Base-by-base conservation (phyloP, 2,329 filamentous ascomycete species). In the Sclerotinia minor region DNA sequence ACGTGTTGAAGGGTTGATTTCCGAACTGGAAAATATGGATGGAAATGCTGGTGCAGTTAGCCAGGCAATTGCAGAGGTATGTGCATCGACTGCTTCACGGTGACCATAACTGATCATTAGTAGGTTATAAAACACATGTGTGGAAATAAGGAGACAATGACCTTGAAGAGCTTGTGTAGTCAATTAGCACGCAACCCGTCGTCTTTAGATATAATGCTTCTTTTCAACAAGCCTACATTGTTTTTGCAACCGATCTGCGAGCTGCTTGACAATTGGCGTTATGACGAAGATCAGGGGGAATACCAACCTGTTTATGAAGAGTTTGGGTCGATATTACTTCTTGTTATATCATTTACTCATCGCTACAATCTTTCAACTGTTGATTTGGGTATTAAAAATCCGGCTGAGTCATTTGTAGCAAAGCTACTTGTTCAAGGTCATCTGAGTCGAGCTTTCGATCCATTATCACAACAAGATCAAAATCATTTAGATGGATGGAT, bases 21-120 rank as follows among this genome's bases (percentile, higher is more conserved):
- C 88, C 50, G 92, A 96, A 74, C 82, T 99, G 32, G 92, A 97
- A 67, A 90, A 89, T 63, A 93, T 95, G 84, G 92, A 96, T 74
- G 94, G 94, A 1, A 97, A 97, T 77, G 92, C 92, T 2, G 92
- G 92, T 2, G 92, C 92, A 2, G 92, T 96, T 24, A 91, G 90
- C 63, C 88, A 89, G 69, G 94, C 93, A 3, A 82, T 94, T 55
- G 86, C 88, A 50, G 90, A 92, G 81, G 89, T 89, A 77, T 50
- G 68, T 73, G 82, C 24, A 35, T 35, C 38, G 9, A 6, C 35
- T 52, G 8, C 5, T 29, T 26, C 17, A 29, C 21, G 19, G n/a
- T 55, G 52, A 49, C 3, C 17, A 61, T 53, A 50, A 47, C 68
- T 76, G 69, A 76, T 15, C 13, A 15, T 38, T 19, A 49, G 11